phyloP scores from a whole-genome alignment of 176 grass and related monocot species.

The sorghum (Sorghum bicolor) region DNA sequence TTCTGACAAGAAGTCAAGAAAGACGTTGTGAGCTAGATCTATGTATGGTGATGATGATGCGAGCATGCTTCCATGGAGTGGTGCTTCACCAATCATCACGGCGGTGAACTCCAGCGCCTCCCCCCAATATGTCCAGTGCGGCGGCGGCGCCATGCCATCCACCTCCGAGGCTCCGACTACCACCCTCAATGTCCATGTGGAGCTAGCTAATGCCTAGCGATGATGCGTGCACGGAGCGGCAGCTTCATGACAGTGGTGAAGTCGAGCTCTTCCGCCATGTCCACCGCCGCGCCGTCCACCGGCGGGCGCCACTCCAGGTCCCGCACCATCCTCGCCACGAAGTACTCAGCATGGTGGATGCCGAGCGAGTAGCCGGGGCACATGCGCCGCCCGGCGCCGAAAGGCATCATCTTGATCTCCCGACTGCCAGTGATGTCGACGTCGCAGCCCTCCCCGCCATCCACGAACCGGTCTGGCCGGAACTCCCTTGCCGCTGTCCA shows the following conservation, averaged over 20 bases:
- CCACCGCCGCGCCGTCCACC: constrained; percentile 20
- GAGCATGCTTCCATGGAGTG: too few relatives aligned
- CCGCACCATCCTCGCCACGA: constrained; percentile 46
- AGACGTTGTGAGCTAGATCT: too few relatives aligned
- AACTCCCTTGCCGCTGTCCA: constrained; percentile 47
- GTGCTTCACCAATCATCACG: too few relatives aligned
- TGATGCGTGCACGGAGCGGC: constrained; percentile 30
- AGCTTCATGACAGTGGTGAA: constrained; percentile 43
- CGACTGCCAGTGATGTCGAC: constrained; percentile 47
- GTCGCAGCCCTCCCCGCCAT: constrained; percentile 30
- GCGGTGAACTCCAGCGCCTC: too few relatives aligned
- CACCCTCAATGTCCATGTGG: too few relatives aligned
- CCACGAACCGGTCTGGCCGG: constrained; percentile 45
- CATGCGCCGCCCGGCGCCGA: constrained; percentile 61
- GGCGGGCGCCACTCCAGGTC: constrained; percentile 38
- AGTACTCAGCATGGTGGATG: constrained; percentile 51
- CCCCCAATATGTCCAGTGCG: too few relatives aligned
- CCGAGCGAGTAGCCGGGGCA: constrained; percentile 50
- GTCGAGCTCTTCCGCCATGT: constrained; percentile 30
- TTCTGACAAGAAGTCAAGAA: too few relatives aligned
- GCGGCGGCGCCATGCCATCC: too few relatives aligned
- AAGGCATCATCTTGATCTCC: constrained; percentile 83
- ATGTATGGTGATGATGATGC: too few relatives aligned
- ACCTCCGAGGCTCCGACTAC: too few relatives aligned
- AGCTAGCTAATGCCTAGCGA: neutral